Base-by-base conservation (phyloP, 352 stramenopile genomes). In the Pythium volutum region DNA sequence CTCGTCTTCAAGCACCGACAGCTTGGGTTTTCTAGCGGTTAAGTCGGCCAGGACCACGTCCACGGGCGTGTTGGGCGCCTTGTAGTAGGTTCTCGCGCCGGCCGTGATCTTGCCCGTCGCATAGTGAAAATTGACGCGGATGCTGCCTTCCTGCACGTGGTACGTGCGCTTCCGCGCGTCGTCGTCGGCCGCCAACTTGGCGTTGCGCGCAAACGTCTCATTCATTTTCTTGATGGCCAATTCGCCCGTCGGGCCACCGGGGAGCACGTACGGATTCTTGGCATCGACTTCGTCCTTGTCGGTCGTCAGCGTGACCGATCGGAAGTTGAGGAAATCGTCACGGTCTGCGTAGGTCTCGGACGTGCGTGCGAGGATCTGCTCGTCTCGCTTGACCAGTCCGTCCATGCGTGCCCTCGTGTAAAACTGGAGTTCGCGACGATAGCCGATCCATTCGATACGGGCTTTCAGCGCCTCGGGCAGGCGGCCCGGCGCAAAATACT, bases 221-320 rank as follows among this genome's bases (percentile, higher is more conserved):
- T 89, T 95, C 91, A 98, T 98, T 54, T 97, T 97, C 62, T 91
- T 89, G 55, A 98, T 95, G 15, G 83, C 51, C 60, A 96, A 73
- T 56, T 93, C 83, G 23, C 85, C 81, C 1, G 78, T 81, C 23
- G 79, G 75, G 15, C 82, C 81, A 16, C 81, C 85, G 42, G 85
- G 81, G 14, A 92, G 63, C 43, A 92, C 74, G 56, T 91, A 94
- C 26, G 84, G 79, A 45, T 91, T 91, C 66, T 89, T 91, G 11
- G 69, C 72, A 43, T 92, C 81, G 2, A 90, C 62, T 60, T 91
- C 81, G 53, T 93, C 81, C 42, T 91, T 89, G 14, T 91, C 81
- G 2, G 72, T 80, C 12, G 76, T 75, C 18, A 98, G 66, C 25
- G 79, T 85, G 12, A 97, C 85, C 7, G 77, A 92, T 11, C 93